Conservation (phyloP, 192 early-diverging fungal species). For the Coemansia sp. region DNA sequence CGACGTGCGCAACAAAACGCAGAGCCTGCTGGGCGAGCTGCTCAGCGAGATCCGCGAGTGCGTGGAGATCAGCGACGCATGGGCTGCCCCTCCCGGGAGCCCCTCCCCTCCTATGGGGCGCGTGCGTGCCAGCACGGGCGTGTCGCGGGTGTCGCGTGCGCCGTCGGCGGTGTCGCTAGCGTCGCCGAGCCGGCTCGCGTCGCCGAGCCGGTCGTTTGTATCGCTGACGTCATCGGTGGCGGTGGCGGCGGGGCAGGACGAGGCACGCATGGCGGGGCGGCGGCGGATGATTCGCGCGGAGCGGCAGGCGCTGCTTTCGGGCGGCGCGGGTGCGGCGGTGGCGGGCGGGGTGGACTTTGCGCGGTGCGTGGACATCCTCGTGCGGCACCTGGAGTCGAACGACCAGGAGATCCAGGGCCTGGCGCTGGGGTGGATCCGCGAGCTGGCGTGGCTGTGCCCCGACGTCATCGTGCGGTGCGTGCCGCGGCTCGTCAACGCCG, state of each 20-base stretch:
- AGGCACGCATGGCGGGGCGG: constrained; percentile 47
- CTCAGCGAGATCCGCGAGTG: constrained; percentile 79
- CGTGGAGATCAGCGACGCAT: constrained; percentile 28
- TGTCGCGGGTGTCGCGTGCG: constrained; percentile 16
- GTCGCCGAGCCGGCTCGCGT: not conserved
- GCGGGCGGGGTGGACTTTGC: constrained; percentile 70
- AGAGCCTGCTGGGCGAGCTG: constrained; percentile 83
- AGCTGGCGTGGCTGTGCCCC: constrained; percentile 81
- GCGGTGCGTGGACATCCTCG: constrained; percentile 79
- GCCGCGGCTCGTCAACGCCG: constrained; percentile 76
- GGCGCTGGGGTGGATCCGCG: constrained; percentile 89
- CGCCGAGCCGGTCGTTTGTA: constrained; percentile 16
- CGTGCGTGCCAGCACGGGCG: not conserved
- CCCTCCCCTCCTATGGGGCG: no score
- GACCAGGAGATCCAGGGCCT: constrained; percentile 92
- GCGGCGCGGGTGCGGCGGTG: constrained; percentile 12
- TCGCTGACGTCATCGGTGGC: constrained; percentile 38
- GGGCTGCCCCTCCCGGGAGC: not conserved
- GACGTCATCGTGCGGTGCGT: constrained; percentile 82
- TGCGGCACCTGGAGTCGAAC: constrained; percentile 68
- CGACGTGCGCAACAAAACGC: constrained; percentile 84
- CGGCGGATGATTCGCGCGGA: constrained; percentile 37
- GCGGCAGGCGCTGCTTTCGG: not conserved
- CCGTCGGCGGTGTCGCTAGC: not conserved
- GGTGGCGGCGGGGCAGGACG: constrained; percentile 19